A percentile compares a stretch with the other conserved stretches of the same genome.
Evolutionary conservation across 139 green algal genomes (phyloP).

Genomic region (Micractinium sp.): DNA sequence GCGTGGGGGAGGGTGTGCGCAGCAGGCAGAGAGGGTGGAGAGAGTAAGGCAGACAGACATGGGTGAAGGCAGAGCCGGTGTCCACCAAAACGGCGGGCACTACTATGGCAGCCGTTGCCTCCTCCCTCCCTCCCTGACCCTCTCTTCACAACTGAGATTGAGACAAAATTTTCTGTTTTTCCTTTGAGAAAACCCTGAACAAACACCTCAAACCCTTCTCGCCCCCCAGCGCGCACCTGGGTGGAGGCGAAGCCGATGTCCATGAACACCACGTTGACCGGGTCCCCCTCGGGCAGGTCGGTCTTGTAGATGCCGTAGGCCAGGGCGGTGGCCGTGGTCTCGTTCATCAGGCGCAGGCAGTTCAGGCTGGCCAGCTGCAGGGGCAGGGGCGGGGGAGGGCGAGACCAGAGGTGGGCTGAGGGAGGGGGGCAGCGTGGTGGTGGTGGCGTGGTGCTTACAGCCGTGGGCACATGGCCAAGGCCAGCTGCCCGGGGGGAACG

Average conservation of each 20-base stretch:
- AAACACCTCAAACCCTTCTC: too few species aligned
- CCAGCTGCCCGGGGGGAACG: too few species aligned
- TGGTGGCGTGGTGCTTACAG: neutral
- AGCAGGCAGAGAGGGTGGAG: neutral
- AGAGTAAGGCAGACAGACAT: neutral
- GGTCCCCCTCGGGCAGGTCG: constrained; percentile 89
- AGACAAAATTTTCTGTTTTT: neutral
- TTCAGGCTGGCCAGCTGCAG: constrained; percentile 85
- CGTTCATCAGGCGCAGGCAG: constrained; percentile 94
- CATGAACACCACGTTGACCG: constrained; percentile 93
- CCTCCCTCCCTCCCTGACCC: neutral
- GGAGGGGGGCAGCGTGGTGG: neutral
- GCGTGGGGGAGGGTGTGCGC: neutral
- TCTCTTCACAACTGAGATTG: neutral
- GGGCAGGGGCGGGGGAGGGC: neutral
- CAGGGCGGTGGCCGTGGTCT: constrained; percentile 95
- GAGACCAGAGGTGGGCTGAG: neutral
- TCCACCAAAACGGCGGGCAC: neutral
- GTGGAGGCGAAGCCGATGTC: constrained; percentile 92
- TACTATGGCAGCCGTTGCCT: neutral
- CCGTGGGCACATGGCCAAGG: neutral
- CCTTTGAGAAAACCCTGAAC: too few species aligned
- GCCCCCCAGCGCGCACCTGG: constrained; percentile 74
- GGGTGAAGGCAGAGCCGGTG: neutral
- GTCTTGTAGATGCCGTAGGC: constrained; percentile 99